Evolutionary conservation across 768 basidiomycete genomes (phyloP).

Genomic region (Tricholoma terreum): DNA sequence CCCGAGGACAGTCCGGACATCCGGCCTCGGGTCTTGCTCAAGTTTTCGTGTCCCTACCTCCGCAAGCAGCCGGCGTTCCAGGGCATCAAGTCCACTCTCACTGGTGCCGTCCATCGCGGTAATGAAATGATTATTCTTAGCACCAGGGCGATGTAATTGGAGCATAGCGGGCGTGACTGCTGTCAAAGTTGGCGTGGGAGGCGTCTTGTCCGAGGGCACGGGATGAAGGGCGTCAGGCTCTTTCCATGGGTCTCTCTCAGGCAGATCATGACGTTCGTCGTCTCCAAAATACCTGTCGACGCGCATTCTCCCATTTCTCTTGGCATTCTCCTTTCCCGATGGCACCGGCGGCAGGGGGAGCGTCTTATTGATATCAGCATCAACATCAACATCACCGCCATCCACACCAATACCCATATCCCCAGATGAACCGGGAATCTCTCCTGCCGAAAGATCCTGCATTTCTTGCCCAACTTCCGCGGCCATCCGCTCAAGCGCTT

Average conservation of each 20-base stretch:
- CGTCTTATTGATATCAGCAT: conserved; percentile 47
- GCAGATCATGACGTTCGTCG: conserved; percentile 1
- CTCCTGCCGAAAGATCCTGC: conserved; percentile 32
- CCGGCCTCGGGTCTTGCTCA: conserved; percentile 29
- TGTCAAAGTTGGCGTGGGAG: conserved; percentile 52
- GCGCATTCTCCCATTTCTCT: conserved; percentile 17
- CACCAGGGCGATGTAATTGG: conserved; percentile 8
- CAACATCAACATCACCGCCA: neutral
- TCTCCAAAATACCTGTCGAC: conserved; percentile 28
- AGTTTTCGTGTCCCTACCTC: conserved; percentile 70
- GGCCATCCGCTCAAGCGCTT: conserved; percentile 70
- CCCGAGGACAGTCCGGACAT: conserved; percentile 31
- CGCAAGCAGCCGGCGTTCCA: conserved; percentile 64
- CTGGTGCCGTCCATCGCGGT: conserved; percentile 15
- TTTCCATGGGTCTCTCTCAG: neutral
- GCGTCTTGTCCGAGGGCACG: conserved; percentile 34
- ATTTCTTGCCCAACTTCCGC: conserved; percentile 45
- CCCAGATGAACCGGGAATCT: conserved; percentile 26
- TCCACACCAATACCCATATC: conserved; percentile 2
- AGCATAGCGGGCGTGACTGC: conserved; percentile 37
- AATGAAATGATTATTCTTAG: conserved; percentile 5
- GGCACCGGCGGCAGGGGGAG: conserved; percentile 58
- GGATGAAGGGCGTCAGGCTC: neutral
- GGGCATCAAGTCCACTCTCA: conserved; percentile 67
- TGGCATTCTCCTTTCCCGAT: conserved; percentile 32